Evolutionary conservation across 257 asterid species (phyloP).

Genomic region (Gynochthodes officinalis): DNA sequence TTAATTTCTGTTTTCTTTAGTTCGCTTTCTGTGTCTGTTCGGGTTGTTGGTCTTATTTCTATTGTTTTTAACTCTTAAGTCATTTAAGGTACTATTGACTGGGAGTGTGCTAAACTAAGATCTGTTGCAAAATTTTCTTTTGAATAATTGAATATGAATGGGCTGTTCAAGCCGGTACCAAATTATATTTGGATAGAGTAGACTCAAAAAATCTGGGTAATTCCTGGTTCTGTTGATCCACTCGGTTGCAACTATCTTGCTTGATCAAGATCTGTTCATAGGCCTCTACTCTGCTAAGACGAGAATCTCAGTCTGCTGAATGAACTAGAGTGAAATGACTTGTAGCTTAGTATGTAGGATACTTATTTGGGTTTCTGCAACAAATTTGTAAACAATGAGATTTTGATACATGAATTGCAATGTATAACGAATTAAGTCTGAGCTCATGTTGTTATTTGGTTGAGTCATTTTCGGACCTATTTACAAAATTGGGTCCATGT

Average conservation of each 20-base stretch:
- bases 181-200: neutral
- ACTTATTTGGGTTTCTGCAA: neutral
- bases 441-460: neutral
- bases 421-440: neutral
- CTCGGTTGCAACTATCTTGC: neutral
- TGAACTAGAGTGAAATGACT: too few relatives aligned
- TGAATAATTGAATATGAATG: neutral
- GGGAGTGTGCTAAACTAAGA: neutral
- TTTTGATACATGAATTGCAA: neutral
- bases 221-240: neutral
- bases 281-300: neutral
- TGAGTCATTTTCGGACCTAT: neutral
- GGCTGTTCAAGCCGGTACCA: neutral
- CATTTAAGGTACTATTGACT: neutral
- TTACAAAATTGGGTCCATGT: neutral
- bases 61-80: too few relatives aligned
- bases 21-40: too few relatives aligned
- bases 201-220: neutral
- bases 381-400: neutral
- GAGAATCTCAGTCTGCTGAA: too few relatives aligned
- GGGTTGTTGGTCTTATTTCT: neutral
- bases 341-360: too few relatives aligned
- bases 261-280: neutral
- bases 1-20: neutral
- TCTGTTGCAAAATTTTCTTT: slow-evolving; percentile 5